Evolutionary conservation across 2,329 filamentous ascomycete genomes (phyloP), one percentile per base, ranked within the genome.

Genomic region (Aspergillus vadensis): DNA sequence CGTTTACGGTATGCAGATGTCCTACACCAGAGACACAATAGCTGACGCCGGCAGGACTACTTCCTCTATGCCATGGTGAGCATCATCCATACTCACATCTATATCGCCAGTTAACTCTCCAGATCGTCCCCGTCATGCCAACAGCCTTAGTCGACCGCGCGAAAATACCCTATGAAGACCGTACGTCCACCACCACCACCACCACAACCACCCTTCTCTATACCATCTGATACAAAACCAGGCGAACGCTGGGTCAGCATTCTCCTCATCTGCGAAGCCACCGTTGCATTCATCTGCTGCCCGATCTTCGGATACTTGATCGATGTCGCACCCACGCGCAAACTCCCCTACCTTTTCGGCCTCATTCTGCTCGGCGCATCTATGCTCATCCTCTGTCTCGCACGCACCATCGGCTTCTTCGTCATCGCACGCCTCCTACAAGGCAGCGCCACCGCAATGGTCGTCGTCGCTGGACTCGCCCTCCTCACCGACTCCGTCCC

Each of bases 391-490:
- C 74, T 88, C 5, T 83, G 83, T 2, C 57, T 84, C 1, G 84
- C 84, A 0, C 72, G 74, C 23, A 83, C 72, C 27, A 68, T 87
- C 7, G 67, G 77, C 2, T 74, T 82, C 1, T 75, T 88, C 15
- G 71, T 82, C 1, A 60, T 83, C 39, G 85, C 85, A 5, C 78
- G 86, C 32, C 67, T 86, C 0, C 71, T 88, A 1, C 86, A 88
- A 67, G 86, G 86, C 1, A 74, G 83, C 19, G 84, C 82, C 58
- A 83, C 79, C 6, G 85, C 83, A 0, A 78, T 87, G 32, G 85
- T 88, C 0, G 86, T 85, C 81, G 86, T 83, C 0, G 81, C 85
- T 9, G 83, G 85, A 0, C 72, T 88, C 10, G 83, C 86, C 1
- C 77, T 88, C 61, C 78, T 85, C 41, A 74, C 86, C 5, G 86